Conservation (phyloP, 495 filamentous ascomycete genomes). For the Lophiostoma macrostomum region DNA sequence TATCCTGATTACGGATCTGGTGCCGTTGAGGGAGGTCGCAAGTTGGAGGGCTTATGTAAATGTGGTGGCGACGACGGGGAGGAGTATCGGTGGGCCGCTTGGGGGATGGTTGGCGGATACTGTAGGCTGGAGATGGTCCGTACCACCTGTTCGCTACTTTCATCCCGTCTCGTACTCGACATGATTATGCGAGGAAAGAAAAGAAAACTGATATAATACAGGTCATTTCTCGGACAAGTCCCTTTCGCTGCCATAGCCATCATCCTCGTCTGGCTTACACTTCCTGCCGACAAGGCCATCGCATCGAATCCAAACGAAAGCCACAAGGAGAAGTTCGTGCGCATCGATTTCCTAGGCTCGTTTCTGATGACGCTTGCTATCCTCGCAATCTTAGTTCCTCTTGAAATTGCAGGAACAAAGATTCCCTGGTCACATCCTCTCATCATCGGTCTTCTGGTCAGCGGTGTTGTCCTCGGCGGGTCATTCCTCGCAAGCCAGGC, state of each 20-base stretch:
- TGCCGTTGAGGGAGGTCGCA: slow-evolving; percentile 65
- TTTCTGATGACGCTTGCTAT: slow-evolving; percentile 49
- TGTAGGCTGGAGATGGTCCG: slow-evolving; percentile 65
- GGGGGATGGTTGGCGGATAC: slow-evolving; percentile 64
- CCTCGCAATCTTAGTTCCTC: slow-evolving; percentile 50
- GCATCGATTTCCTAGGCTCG: slow-evolving; percentile 61
- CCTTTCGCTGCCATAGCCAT: slow-evolving; percentile 56
- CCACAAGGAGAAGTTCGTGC: slow-evolving; percentile 22
- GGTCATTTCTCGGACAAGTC: slow-evolving; percentile 61
- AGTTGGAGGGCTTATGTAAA: slow-evolving; percentile 66
- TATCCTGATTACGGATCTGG: slow-evolving; percentile 49
- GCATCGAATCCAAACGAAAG: neutral
- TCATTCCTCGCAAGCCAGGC: slow-evolving; percentile 54
- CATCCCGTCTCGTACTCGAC: too few relatives aligned
- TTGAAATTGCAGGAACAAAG: slow-evolving; percentile 58
- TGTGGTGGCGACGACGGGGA: slow-evolving; percentile 59
- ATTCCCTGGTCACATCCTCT: slow-evolving; percentile 56
- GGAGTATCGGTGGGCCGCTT: slow-evolving; percentile 62
- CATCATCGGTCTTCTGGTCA: slow-evolving; percentile 40
- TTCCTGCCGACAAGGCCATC: slow-evolving; percentile 36
- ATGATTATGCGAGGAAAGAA: too few relatives aligned
- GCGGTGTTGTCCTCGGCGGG: slow-evolving; percentile 15
- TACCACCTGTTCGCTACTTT: too few relatives aligned
- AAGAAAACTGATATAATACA: too few relatives aligned
- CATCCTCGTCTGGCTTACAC: slow-evolving; percentile 47